Conservation (phyloP, 768 basidiomycete genomes). For the Boletus rubescentipes region DNA sequence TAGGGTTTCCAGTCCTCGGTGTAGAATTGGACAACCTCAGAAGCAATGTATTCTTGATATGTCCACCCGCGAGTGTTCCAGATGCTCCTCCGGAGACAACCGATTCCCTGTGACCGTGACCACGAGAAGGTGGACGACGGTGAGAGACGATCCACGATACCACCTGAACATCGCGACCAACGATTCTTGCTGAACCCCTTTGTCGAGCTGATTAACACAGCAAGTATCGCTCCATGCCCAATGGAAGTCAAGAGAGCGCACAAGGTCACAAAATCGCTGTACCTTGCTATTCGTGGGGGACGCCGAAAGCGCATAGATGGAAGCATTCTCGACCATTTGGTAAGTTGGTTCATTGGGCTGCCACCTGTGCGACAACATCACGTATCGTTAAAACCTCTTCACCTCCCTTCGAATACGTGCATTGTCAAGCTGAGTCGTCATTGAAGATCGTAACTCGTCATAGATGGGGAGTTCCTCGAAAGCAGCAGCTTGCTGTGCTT, state of each 20-base stretch:
- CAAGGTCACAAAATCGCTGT: too few species aligned
- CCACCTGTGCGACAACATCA: slow-evolving; percentile 7
- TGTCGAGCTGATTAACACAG: background rate
- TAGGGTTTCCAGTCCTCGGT: slow-evolving; percentile 15
- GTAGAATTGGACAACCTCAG: too few species aligned
- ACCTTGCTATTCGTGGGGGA: background rate
- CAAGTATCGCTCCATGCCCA: too few species aligned
- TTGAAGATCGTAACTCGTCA: slow-evolving; percentile 2
- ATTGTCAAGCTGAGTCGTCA: background rate
- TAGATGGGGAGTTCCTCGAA: too few species aligned
- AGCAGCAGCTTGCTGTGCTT: too few species aligned
- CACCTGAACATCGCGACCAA: too few species aligned
- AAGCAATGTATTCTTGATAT: too few species aligned
- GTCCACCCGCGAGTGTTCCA: slow-evolving; percentile 15
- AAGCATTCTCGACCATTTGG: background rate
- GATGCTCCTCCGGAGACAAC: background rate
- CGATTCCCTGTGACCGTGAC: background rate
- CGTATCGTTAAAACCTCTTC: background rate
- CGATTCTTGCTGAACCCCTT: background rate
- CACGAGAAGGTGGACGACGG: slow-evolving; percentile 2
- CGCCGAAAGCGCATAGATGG: background rate
- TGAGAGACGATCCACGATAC: too few species aligned
- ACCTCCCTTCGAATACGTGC: background rate
- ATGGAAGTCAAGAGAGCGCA: too few species aligned
- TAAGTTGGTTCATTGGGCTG: background rate